These are phyloP conservation scores for Phytophthora hibernalis DNA, from an alignment of 352 stramenopile genomes.

Conservation along the genomic window DNA sequence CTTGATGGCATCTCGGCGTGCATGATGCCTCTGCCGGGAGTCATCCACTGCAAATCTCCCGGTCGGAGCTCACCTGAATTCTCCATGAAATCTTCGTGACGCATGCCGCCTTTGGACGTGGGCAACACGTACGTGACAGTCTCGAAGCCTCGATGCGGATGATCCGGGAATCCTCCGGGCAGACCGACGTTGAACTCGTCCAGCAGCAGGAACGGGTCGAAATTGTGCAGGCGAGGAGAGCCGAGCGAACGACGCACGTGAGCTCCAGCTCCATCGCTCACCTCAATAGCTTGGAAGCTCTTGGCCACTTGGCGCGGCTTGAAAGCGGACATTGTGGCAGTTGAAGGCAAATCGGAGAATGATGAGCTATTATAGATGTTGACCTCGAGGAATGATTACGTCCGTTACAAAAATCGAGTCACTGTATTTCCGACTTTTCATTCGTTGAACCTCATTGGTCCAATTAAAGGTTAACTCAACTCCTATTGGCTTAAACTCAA, in stretches of 20 bases:
- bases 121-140: slow-evolving; percentile 91
- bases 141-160: slow-evolving; percentile 92
- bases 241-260: slow-evolving; percentile 51
- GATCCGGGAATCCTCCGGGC: slow-evolving; percentile 85
- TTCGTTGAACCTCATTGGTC: not conserved
- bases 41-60: slow-evolving; percentile 69
- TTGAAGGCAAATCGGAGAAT: slow-evolving; percentile 16
- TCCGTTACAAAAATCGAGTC: not conserved
- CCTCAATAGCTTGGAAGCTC: slow-evolving; percentile 52
- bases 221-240: slow-evolving; percentile 30
- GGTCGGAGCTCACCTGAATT: slow-evolving; percentile 50
- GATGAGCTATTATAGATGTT: slow-evolving; percentile 1
- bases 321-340: slow-evolving; percentile 18
- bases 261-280: slow-evolving; percentile 52
- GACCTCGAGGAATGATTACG: slow-evolving; percentile 15
- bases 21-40: slow-evolving; percentile 53
- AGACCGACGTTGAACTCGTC: slow-evolving; percentile 54
- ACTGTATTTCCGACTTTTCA: not conserved
- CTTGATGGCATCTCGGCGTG: slow-evolving; percentile 60
- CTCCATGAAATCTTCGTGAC: slow-evolving; percentile 83
- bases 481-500: slow-evolving; percentile 15
- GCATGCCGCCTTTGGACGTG: slow-evolving; percentile 75
- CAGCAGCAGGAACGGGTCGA: slow-evolving; percentile 65
- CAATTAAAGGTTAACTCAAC: not conserved
- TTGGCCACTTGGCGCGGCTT: slow-evolving; percentile 45